Conservation (phyloP, 2,329 filamentous ascomycete species). For the Fusarium nematophilum region DNA sequence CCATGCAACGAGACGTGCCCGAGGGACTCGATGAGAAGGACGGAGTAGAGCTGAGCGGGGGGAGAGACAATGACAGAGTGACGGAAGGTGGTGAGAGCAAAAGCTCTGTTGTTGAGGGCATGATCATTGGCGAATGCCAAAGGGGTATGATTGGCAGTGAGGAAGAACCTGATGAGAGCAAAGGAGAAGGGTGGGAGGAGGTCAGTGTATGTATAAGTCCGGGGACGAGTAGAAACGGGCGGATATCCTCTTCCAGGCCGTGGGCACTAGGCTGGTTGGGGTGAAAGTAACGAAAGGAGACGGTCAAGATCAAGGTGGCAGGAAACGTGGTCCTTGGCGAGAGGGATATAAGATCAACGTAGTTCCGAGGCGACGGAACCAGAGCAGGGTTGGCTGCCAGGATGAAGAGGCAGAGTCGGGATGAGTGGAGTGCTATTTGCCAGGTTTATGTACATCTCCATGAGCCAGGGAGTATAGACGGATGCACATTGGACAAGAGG, state of each 20-base stretch:
- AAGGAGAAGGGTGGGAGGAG: slow-evolving; percentile 10
- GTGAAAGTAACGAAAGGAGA: slow-evolving; percentile 47
- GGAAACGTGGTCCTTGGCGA: slow-evolving; percentile 29
- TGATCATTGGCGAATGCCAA: slow-evolving; percentile 16
- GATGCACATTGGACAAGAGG: background rate
- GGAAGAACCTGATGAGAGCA: slow-evolving; percentile 8
- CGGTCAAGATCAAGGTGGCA: slow-evolving; percentile 34
- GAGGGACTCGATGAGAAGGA: slow-evolving; percentile 16
- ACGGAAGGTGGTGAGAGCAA: slow-evolving; percentile 32
- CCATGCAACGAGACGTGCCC: slow-evolving; percentile 37
- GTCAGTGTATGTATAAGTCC: slow-evolving; percentile 36
- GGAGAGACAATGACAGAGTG: slow-evolving; percentile 30
- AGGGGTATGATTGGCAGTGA: slow-evolving; percentile 8
- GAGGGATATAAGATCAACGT: slow-evolving; percentile 30
- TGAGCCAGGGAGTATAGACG: slow-evolving; percentile 7
- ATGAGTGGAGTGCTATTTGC: slow-evolving; percentile 30
- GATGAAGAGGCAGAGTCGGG: slow-evolving; percentile 23
- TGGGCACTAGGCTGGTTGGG: slow-evolving; percentile 45
- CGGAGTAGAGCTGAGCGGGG: slow-evolving; percentile 19
- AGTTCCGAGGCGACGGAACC: slow-evolving; percentile 39
- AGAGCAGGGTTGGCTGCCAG: slow-evolving; percentile 33
- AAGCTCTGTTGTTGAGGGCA: slow-evolving; percentile 41
- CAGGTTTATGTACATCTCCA: slow-evolving; percentile 31
- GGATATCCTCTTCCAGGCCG: slow-evolving; percentile 33
- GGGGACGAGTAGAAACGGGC: slow-evolving; percentile 13